Base-by-base conservation (phyloP, 2,329 filamentous ascomycete genomes). In the Tolypocladium cylindrosporum region DNA sequence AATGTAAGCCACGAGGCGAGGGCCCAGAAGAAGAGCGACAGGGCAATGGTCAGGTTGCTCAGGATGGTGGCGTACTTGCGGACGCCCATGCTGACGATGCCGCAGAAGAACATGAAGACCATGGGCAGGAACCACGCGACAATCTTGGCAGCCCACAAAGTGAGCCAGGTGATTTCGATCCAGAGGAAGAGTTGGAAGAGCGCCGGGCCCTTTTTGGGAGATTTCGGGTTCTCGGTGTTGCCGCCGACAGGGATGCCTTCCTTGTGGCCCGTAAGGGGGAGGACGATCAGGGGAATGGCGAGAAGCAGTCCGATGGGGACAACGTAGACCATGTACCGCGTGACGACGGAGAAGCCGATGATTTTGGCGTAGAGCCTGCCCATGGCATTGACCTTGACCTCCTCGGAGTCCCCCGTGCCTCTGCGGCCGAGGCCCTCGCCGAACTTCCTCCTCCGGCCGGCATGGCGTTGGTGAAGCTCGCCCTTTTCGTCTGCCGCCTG, bases 1-100 rank as follows among this genome's bases (percentile, higher is more conserved):
- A 87, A 88, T 16, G 84, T 83, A 54, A 86, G 76, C 72, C 82
- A 85, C 8, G 78, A 80, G 2, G 80, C 81, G 43, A 89, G 75
- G 5, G 82, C 80, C 85, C 86, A 89, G 65, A 88, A 83, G 68
- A 89, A 86, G 54, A 89, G 76, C 3, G 84, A 87, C 1, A 90
- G 71, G 1, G 85, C 83, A 42, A 89, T 81, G 66, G 86, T 84
- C 43, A 89, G 75, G 58, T 84, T 83, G 58, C 75, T 76, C 39
- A 90, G 74, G 16, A 90, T 82, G 3, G 80, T 79, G 51, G 85
- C 85, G 65, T 90, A 89, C 70, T 90, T 90, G 60, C 85, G 79
- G 5, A 86, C 87, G 54, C 86, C 86, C 16, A 83, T 81, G 69
- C 84, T 88, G 68, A 89, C 80, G 37, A 89, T 83, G 58, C 87